phyloP scores from a whole-genome alignment of 73 alveolate genomes.

The Blepharisma japonicum region DNA sequence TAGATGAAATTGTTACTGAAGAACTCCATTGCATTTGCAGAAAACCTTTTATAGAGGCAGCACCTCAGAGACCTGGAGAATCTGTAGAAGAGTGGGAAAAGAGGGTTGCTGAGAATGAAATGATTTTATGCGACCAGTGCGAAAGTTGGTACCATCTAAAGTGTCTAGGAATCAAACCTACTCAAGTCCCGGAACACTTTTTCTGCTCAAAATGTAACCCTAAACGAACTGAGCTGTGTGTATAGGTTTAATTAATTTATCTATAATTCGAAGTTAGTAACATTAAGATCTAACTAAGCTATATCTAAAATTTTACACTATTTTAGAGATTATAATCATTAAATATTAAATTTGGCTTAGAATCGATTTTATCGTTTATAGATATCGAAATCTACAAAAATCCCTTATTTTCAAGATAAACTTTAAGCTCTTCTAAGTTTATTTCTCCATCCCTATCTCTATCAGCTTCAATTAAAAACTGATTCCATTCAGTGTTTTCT shows the following conservation, averaged over 20 bases:
- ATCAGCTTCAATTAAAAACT: slow-evolving; percentile 23
- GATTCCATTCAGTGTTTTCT: slow-evolving; percentile 5
- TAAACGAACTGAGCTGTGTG: no score
- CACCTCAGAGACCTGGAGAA: slow-evolving; percentile 9
- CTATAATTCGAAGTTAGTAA: no score
- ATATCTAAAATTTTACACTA: no score
- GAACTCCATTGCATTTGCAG: slow-evolving; percentile 22
- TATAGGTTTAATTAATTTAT: no score
- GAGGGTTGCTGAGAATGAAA: slow-evolving; percentile 6
- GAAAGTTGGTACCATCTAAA: slow-evolving; percentile 27
- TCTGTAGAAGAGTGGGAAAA: slow-evolving; percentile 19
- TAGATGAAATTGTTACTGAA: no score
- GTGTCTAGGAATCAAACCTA: background rate
- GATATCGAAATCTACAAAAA: no score
- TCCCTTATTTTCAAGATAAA: background rate
- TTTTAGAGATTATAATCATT: no score
- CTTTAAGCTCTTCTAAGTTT: slow-evolving; percentile 2
- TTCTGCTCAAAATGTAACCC: no score
- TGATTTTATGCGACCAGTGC: slow-evolving; percentile 32
- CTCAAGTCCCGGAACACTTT: no score
- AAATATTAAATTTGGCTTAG: no score
- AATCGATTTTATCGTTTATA: no score
- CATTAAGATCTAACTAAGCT: no score
- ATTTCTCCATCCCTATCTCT: slow-evolving; percentile 10
- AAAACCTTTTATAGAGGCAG: slow-evolving; percentile 7